Base-by-base conservation (phyloP, 2,329 filamentous ascomycete species). In the Botrytis paeoniae region DNA sequence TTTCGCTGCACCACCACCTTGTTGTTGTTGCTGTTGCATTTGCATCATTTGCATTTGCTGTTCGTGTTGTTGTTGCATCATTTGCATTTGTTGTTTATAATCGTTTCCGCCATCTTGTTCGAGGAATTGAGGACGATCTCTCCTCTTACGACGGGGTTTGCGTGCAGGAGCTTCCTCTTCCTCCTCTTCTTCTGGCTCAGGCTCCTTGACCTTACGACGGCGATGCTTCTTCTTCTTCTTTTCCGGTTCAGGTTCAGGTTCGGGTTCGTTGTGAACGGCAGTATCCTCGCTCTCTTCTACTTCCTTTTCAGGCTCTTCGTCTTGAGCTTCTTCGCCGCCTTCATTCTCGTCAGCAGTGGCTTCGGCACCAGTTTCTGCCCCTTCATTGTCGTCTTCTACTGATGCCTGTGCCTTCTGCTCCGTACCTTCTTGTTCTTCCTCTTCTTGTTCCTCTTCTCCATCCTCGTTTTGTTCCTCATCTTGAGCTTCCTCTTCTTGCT, bases 41-140 rank as follows among this genome's bases (percentile, higher is more conserved):
- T 72, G 70, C 61, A 72, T 72, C 69, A 71, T 71, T 35, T 71
- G 69, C 69, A 71, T 71, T 66, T 71, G 69, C 16, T 70, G 68
- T n/a, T 68, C 65, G 37, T 71, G 69, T 43, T 71, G 69, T 65
- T 65, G 45, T 43, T 71, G 60, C 70, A 72, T 72, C 62, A 72
- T 54, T 45, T 72, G 64, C 64, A 68, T 68, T 41, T 68, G 70
- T 66, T 72, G 70, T 10, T 72, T 60, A 66, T 57, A 68, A 29
- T 62, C 12, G 10, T 72, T 54, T 12, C 37, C 41, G 25, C 35
- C 62, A 72, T 72, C 70, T 39, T 71, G 18, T 54, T 72, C 70
- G 41, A 72, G 70, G 70, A 72, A 72, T 59, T 66, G 70, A 48
- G 70, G 70, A 39, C 70, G 70, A 45, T 72, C 70, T 22, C 70